Evolutionary conservation across 495 filamentous ascomycete species (phyloP).

Genomic region (Hypoxylon fragiforme): DNA sequence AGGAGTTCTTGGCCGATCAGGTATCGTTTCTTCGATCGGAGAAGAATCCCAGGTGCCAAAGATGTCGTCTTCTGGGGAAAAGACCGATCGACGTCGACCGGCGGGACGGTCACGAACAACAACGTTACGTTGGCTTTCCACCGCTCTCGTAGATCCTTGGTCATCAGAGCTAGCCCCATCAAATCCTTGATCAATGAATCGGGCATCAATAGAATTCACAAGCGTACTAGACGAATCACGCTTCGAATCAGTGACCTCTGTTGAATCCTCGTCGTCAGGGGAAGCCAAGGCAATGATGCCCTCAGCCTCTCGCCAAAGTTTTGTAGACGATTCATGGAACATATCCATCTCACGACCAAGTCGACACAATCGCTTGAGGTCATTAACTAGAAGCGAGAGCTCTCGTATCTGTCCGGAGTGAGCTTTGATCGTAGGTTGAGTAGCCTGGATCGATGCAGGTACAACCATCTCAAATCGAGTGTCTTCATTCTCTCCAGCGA

Average conservation of each 20-base stretch:
- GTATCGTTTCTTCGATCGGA: constrained; percentile 34
- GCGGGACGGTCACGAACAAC: constrained; percentile 47
- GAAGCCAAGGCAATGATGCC: constrained; percentile 85
- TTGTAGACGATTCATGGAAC: constrained; percentile 61
- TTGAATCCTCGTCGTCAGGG: constrained; percentile 75
- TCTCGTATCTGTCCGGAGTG: constrained; percentile 88
- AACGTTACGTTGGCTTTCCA: constrained; percentile 41
- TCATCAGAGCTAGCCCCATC: constrained; percentile 45
- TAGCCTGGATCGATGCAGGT: constrained; percentile 78
- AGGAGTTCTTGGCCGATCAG: constrained; percentile 45
- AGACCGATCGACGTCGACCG: constrained; percentile 57
- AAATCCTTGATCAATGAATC: constrained; percentile 64
- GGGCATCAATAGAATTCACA: constrained; percentile 44
- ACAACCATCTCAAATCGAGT: constrained; percentile 68
- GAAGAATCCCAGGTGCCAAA: constrained; percentile 55
- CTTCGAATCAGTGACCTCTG: constrained; percentile 47
- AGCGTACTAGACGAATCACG: constrained; percentile 36
- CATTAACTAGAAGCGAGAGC: constrained; percentile 73
- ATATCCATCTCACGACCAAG: constrained; percentile 70
- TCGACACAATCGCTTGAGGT: constrained; percentile 70
- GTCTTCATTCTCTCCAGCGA: constrained; percentile 48
- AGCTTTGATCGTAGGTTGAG: constrained; percentile 80
- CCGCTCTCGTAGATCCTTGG: constrained; percentile 41
- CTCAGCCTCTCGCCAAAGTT: constrained; percentile 84
- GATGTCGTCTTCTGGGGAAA: constrained; percentile 66